Percentiles rank a stretch among this genome's conserved stretches.
phyloP scores from a whole-genome alignment of 306 rosid genomes.

The Parietaria judaica region DNA sequence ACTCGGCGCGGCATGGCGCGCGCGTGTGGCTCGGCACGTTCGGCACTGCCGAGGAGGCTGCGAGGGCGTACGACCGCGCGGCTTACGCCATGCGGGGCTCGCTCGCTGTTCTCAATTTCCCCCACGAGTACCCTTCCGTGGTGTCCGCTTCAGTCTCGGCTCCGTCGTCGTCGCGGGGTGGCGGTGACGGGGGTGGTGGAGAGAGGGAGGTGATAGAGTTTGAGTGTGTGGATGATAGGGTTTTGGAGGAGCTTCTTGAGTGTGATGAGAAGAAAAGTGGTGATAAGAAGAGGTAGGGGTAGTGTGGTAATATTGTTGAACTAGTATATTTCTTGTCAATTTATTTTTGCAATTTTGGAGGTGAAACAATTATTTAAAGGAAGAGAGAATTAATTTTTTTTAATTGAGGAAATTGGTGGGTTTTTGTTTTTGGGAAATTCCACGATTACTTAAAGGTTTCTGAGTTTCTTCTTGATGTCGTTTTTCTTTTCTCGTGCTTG shows the following conservation, averaged over 20 bases:
- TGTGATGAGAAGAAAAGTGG: conserved; percentile 32
- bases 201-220: conserved; percentile 59
- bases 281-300: neutral
- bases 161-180: conserved; percentile 9
- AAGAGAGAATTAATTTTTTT: too few species aligned
- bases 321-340: too few species aligned
- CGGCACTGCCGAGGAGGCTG: conserved; percentile 87
- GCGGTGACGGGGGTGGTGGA: conserved; percentile 1
- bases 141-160: conserved; percentile 14
- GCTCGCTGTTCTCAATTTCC: conserved; percentile 77
- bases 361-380: too few species aligned
- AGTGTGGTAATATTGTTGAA: too few species aligned
- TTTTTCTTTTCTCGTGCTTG: too few species aligned
- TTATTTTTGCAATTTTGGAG: too few species aligned
- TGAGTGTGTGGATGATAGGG: conserved; percentile 62
- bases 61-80: conserved; percentile 83
- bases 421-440: neutral
- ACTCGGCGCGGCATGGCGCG: conserved; percentile 54
- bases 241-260: conserved; percentile 83
- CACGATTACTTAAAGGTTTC: too few species aligned
- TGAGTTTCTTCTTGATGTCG: too few species aligned
- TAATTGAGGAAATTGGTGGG: neutral
- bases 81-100: conserved; percentile 83
- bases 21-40: conserved; percentile 88
- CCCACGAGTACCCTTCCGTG: conserved; percentile 44